phyloP scores from a whole-genome alignment of 2,329 filamentous ascomycete genomes.

The Claviceps maximensis region DNA sequence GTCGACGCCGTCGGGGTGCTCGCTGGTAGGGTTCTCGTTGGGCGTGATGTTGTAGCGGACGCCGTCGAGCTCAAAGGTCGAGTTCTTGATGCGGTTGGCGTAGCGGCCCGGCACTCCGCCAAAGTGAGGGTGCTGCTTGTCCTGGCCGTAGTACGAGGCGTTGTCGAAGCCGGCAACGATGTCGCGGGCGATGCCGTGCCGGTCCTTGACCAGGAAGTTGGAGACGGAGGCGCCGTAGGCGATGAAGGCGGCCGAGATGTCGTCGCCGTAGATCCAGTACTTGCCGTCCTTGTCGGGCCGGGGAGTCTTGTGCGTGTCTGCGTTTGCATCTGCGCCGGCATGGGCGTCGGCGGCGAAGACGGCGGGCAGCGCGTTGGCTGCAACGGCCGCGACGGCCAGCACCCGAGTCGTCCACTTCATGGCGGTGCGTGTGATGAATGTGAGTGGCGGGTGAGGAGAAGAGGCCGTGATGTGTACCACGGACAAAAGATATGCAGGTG shows the following conservation, averaged over 20 bases:
- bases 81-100: conserved; percentile 71
- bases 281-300: conserved; percentile 48
- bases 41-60: conserved; percentile 42
- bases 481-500: too few species aligned
- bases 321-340: neutral
- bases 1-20: conserved; percentile 40
- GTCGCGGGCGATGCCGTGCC: conserved; percentile 54
- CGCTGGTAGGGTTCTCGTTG: conserved; percentile 47
- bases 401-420: conserved; percentile 13
- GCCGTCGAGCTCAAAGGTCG: conserved; percentile 56
- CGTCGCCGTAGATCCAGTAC: conserved; percentile 56
- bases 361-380: conserved; percentile 6
- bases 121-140: conserved; percentile 55
- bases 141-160: conserved; percentile 53
- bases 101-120: conserved; percentile 64
- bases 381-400: conserved; percentile 8
- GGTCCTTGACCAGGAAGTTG: conserved; percentile 58
- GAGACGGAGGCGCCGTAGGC: conserved; percentile 62
- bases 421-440: neutral
- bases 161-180: conserved; percentile 66
- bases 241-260: conserved; percentile 56
- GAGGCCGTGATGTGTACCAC: too few species aligned
- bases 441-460: too few species aligned
- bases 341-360: conserved; percentile 6
- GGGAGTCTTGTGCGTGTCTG: conserved; percentile 7